Evolutionary conservation across 768 basidiomycete genomes (phyloP).

Genomic region (Chalciporus pseudorubinellus): DNA sequence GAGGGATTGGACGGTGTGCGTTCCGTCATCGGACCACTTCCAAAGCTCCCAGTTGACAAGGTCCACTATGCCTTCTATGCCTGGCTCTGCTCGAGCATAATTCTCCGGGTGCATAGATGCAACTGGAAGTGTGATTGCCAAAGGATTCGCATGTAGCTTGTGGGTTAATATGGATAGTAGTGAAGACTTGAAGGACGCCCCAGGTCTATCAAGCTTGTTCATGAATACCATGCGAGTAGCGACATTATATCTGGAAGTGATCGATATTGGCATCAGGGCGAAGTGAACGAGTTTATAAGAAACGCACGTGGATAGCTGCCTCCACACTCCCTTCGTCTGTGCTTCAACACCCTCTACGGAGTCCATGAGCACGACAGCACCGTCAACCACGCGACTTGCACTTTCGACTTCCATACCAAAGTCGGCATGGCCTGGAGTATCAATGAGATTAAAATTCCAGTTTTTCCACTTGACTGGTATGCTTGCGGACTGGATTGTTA

Average conservation of each 20-base stretch:
- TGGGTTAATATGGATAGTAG: slow-evolving; percentile 71
- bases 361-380: slow-evolving; percentile 84
- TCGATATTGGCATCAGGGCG: slow-evolving; percentile 2
- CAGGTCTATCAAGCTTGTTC: slow-evolving; percentile 87
- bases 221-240: slow-evolving; percentile 75
- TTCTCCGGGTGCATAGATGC: slow-evolving; percentile 68
- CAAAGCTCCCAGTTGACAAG: slow-evolving; percentile 82
- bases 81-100: slow-evolving; percentile 75
- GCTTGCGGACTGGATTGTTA: slow-evolving; percentile 90
- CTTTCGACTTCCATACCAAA: slow-evolving; percentile 98
- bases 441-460: slow-evolving; percentile 85
- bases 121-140: slow-evolving; percentile 68
- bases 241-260: slow-evolving; percentile 65
- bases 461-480: slow-evolving; percentile 84
- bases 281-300: slow-evolving; percentile 14
- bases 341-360: slow-evolving; percentile 91
- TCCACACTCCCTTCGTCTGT: slow-evolving; percentile 89
- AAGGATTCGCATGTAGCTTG: slow-evolving; percentile 71
- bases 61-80: slow-evolving; percentile 81
- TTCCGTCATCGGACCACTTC: slow-evolving; percentile 63
- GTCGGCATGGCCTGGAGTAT: slow-evolving; percentile 91
- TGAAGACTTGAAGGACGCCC: slow-evolving; percentile 74
- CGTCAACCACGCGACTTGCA: slow-evolving; percentile 86
- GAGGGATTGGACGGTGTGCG: slow-evolving; percentile 42
- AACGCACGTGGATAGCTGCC: slow-evolving; percentile 76